Base-by-base conservation (phyloP, 2,329 filamentous ascomycete genomes). In the Cladorrhinum sp. region DNA sequence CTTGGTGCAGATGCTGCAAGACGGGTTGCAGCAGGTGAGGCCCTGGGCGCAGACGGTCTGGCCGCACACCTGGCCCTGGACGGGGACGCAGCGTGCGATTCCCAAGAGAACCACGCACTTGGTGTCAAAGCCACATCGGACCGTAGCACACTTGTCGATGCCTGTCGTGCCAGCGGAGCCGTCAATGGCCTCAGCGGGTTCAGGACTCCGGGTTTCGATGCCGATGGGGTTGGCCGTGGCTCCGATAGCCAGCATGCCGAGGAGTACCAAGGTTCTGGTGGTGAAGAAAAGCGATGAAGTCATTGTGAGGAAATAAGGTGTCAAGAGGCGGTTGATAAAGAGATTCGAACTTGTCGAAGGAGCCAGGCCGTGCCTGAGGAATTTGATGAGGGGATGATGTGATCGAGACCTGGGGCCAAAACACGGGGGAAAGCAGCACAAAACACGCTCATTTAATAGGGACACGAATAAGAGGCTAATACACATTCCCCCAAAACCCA, bases 21-120 rank as follows among this genome's bases (percentile, higher is more conserved):
- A 60, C 2, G 62, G 24, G 60, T 68, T 67, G 64, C 66, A 68
- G 66, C 66, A 68, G 12, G 27, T 29, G n/a, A 51, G 2, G 8
- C 63, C 65, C 13, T 41, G n/a, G 5, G 56, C 18, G 61, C 66
- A 68, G 20, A 65, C 45, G 13, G 55, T 38, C 9, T 50, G 45
- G 13, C 64, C 65, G 55, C 66, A 67, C 50, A 59, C 48, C 45
- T 57, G 27, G 13, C 54, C 55, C 22, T 24, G 16, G 18, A 53
- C 49, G 22, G 59, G 55, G 12, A 64, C 48, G 27, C 65, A 67
- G 20, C 50, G 41, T 25, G 65, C 52, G 3, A 50, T 50, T 23
- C 64, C 62, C n/a, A 61, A 32, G 50, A 67, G 53, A n/a, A 65
- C 59, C 7, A 48, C 12, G 59, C 65, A 67, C 1, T 23, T 50